Percentiles rank a stretch among this genome's conserved stretches.
phyloP scores from a whole-genome alignment of 2,329 filamentous ascomycete genomes.

The Ascochyta fabae region DNA sequence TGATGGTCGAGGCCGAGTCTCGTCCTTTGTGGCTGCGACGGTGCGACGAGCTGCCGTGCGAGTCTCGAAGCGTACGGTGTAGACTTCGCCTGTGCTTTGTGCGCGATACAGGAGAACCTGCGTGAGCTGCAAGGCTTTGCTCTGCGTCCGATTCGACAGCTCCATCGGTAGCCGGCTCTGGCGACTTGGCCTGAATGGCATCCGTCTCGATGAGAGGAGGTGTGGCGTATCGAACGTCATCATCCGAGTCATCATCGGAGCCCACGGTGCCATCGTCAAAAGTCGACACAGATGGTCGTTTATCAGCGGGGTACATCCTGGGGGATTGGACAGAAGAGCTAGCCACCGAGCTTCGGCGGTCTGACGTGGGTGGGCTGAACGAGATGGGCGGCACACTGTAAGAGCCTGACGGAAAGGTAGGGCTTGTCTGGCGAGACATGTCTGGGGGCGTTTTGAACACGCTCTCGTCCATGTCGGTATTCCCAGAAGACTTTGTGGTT shows the following conservation, averaged over 20 bases:
- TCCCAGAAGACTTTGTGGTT: conserved; percentile 46
- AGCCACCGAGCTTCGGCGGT: conserved; percentile 40
- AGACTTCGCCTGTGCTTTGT: conserved; percentile 82
- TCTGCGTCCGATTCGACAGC: conserved; percentile 39
- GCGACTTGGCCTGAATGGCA: conserved; percentile 30
- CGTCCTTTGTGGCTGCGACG: conserved; percentile 79
- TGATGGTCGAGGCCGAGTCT: conserved; percentile 69
- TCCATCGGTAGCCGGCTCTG: conserved; percentile 35
- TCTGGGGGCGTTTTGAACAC: conserved; percentile 56
- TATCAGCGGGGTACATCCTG: conserved; percentile 40
- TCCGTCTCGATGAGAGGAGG: conserved; percentile 39
- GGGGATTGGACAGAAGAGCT: conserved; percentile 46
- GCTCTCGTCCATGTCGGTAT: conserved; percentile 50
- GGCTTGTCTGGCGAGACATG: conserved; percentile 47
- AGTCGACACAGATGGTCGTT: conserved; percentile 45
- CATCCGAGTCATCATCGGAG: conserved; percentile 43
- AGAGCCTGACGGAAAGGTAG: conserved; percentile 35
- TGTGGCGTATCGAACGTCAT: conserved; percentile 39
- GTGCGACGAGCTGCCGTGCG: conserved; percentile 67
- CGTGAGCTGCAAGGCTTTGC: conserved; percentile 29
- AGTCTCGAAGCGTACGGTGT: conserved; percentile 86
- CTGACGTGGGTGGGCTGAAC: conserved; percentile 40
- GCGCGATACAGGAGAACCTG: conserved; percentile 59
- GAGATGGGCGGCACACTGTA: conserved; percentile 43
- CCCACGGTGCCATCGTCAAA: conserved; percentile 36